These are phyloP conservation scores for Thermomyces lanuginosus DNA, from an alignment of 2,329 filamentous ascomycete species.

Conservation along the genomic window DNA sequence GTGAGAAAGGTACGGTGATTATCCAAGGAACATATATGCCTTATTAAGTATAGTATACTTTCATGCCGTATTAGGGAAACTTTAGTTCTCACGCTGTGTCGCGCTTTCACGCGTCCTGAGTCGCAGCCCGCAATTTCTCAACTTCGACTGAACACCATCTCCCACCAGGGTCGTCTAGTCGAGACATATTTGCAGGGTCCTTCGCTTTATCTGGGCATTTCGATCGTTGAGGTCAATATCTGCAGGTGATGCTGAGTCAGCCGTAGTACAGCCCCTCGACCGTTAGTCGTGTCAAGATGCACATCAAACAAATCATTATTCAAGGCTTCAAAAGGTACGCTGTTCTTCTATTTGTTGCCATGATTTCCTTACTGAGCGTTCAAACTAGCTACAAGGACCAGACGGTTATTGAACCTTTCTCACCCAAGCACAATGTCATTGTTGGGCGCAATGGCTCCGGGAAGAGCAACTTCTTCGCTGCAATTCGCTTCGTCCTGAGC, in stretches of 20 bases:
- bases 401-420: conserved; percentile 96
- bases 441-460: conserved; percentile 98
- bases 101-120: too few species aligned
- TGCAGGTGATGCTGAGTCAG: conserved; percentile 11
- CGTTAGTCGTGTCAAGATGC: conserved; percentile 44
- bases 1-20: too few species aligned
- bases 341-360: neutral
- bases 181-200: too few species aligned
- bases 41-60: too few species aligned
- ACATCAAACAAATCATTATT: conserved; percentile 99
- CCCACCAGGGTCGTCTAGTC: too few species aligned
- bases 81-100: too few species aligned
- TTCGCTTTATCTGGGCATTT: too few species aligned
- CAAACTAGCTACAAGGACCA: conserved; percentile 99
- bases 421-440: conserved; percentile 92
- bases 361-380: conserved; percentile 1
- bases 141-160: too few species aligned
- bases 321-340: conserved; percentile 95
- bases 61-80: too few species aligned
- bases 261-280: conserved; percentile 15
- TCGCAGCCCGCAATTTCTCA: too few species aligned
- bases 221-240: too few species aligned
- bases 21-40: too few species aligned
- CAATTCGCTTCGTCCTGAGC: conserved; percentile 93
- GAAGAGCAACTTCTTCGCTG: conserved; percentile 99